A percentile compares a stretch with the other conserved stretches of the same genome.
Conservation (phyloP, 805 yeast genomes). For the Metschnikowia vanudenii region DNA sequence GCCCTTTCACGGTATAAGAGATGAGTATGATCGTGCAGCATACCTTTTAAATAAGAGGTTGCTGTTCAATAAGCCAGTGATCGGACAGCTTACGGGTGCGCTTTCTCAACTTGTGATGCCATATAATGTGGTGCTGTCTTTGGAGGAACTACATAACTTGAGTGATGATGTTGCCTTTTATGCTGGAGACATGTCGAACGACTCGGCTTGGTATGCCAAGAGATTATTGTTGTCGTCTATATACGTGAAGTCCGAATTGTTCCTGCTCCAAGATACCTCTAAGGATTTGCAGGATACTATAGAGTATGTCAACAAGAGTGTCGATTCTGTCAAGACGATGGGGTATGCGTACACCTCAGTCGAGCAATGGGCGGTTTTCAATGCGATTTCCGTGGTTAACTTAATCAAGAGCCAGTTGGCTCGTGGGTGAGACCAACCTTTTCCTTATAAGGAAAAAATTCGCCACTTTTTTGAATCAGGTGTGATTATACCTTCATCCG, state of each 20-base stretch:
- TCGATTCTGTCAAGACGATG: slow-evolving; percentile 49
- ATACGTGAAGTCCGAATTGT: slow-evolving; percentile 74
- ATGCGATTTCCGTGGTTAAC: slow-evolving; percentile 61
- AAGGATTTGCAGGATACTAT: slow-evolving; percentile 53
- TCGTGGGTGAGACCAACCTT: slow-evolving; percentile 44
- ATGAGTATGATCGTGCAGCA: slow-evolving; percentile 44
- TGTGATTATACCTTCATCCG: background rate
- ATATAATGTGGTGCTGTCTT: slow-evolving; percentile 51
- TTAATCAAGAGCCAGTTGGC: slow-evolving; percentile 67
- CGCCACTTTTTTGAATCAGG: background rate
- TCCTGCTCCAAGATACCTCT: slow-evolving; percentile 74
- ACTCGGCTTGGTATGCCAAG: slow-evolving; percentile 91
- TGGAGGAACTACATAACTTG: slow-evolving; percentile 68
- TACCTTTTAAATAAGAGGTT: slow-evolving; percentile 51
- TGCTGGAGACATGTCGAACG: slow-evolving; percentile 77
- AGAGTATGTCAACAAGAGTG: slow-evolving; percentile 59
- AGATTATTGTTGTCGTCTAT: slow-evolving; percentile 67
- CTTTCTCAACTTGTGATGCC: slow-evolving; percentile 67
- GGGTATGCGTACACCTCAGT: slow-evolving; percentile 62
- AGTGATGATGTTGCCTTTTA: slow-evolving; percentile 81
- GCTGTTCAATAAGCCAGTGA: slow-evolving; percentile 47
- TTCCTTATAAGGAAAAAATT: background rate
- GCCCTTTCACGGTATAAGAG: slow-evolving; percentile 26
- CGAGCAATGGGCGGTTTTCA: slow-evolving; percentile 78
- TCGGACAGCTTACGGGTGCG: slow-evolving; percentile 46